phyloP scores from a whole-genome alignment of 2,329 filamentous ascomycete species.

The Ophiostoma novo-ulmi region DNA sequence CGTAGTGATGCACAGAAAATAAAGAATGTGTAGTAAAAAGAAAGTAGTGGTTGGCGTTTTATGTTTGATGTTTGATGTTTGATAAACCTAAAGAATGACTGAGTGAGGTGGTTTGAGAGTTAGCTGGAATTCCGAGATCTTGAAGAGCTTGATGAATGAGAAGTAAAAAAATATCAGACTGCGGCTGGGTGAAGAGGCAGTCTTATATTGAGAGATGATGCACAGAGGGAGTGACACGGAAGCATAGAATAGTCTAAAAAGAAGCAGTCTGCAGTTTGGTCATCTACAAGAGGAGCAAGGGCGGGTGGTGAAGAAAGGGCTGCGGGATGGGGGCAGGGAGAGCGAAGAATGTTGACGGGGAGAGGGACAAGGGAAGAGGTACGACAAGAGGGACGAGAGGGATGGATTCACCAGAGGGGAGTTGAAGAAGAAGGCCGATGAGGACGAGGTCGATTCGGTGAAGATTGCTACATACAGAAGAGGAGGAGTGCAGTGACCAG shows the following conservation, averaged over 20 bases:
- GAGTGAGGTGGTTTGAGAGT: slow-evolving; percentile 16
- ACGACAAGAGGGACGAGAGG: neutral
- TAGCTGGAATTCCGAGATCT: slow-evolving; percentile 18
- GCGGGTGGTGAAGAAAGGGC: slow-evolving; percentile 18
- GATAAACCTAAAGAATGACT: slow-evolving; percentile 22
- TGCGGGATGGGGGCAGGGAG: slow-evolving; percentile 22
- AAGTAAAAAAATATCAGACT: neutral
- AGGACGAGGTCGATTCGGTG: slow-evolving; percentile 7
- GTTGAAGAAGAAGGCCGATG: slow-evolving; percentile 20
- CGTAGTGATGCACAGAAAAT: neutral
- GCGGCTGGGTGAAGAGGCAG: slow-evolving; percentile 17
- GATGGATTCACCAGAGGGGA: neutral
- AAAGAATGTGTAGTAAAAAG: slow-evolving; percentile 11
- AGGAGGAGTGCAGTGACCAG: slow-evolving; percentile 22
- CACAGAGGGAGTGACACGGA: neutral
- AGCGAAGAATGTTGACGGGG: slow-evolving; percentile 23
- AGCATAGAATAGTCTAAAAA: neutral
- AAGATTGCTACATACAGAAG: slow-evolving; percentile 7
- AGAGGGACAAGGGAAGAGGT: slow-evolving; percentile 7
- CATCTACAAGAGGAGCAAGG: slow-evolving; percentile 11
- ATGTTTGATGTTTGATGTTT: neutral
- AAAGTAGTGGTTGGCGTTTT: neutral
- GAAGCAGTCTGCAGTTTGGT: neutral
- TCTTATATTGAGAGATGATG: slow-evolving; percentile 18
- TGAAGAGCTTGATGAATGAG: slow-evolving; percentile 6